These are phyloP conservation scores for Coelastrella sp. DNA, from an alignment of 139 green algal genomes.

Conservation along the genomic window DNA sequence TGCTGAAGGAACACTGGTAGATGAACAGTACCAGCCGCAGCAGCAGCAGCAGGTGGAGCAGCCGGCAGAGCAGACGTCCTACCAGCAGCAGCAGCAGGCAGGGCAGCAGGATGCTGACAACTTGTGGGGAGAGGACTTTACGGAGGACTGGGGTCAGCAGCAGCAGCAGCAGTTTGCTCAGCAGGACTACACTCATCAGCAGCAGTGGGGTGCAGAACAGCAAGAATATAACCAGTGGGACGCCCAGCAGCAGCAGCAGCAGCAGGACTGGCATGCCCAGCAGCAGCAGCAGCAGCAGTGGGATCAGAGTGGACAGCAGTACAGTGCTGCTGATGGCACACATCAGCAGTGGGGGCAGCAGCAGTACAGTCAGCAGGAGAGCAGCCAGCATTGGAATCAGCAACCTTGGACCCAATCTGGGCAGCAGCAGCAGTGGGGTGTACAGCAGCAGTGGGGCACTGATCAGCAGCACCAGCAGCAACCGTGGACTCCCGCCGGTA, in stretches of 20 bases:
- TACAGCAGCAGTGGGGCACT: neutral
- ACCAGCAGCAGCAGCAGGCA: constrained; percentile 2
- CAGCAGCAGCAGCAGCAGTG: constrained; percentile 19
- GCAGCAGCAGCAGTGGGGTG: constrained; percentile 15
- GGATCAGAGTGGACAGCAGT: neutral
- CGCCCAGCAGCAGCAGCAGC: constrained; percentile 22
- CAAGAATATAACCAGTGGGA: neutral
- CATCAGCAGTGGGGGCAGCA: neutral
- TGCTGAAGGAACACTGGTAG: too few relatives aligned
- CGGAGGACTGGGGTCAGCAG: neutral
- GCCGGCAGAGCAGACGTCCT: neutral
- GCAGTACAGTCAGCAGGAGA: neutral
- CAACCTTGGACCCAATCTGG: neutral
- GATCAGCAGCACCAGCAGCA: constrained; percentile 3
- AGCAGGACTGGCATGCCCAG: neutral
- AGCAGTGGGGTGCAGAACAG: neutral
- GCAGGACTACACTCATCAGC: neutral
- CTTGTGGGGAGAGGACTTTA: neutral
- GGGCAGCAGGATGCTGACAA: neutral
- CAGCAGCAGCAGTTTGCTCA: neutral
- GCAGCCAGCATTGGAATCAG: constrained; percentile 2
- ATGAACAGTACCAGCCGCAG: too few relatives aligned
- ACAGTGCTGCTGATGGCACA: neutral
- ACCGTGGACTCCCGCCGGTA: neutral
- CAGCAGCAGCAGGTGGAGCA: neutral